Conservation (phyloP, 345 rosid genomes). For the Gossypium rotundifolium region DNA sequence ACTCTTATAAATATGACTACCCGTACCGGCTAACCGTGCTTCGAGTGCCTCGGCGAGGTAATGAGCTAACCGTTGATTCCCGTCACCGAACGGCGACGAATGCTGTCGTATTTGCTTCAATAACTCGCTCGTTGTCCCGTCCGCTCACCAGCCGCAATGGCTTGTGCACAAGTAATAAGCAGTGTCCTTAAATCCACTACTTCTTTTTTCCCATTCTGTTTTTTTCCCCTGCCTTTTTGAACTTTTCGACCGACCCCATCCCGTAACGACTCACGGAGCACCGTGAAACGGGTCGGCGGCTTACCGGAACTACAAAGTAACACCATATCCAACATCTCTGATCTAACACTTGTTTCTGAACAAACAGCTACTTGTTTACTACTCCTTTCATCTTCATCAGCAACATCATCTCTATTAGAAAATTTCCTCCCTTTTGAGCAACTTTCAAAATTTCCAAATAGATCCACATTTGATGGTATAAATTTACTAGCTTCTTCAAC, state of each 20-base stretch:
- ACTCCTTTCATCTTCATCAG: constrained; percentile 62
- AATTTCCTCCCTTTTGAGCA: constrained; percentile 46
- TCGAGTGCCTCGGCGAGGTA: constrained; percentile 81
- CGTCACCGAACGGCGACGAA: constrained; percentile 80
- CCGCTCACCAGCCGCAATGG: constrained; percentile 66
- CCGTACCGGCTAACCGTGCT: constrained; percentile 75
- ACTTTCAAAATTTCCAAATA: constrained; percentile 32
- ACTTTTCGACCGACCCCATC: constrained; percentile 36
- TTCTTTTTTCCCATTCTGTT: constrained; percentile 47
- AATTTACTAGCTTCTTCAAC: constrained; percentile 71
- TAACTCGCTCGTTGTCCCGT: constrained; percentile 59
- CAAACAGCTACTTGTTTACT: constrained; percentile 63
- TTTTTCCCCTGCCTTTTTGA: constrained; percentile 41
- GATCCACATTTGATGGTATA: constrained; percentile 42
- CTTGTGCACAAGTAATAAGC: constrained; percentile 76
- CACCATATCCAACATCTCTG: constrained; percentile 64
- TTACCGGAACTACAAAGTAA: constrained; percentile 43
- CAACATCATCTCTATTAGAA: constrained; percentile 35
- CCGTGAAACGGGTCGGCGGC: constrained; percentile 26
- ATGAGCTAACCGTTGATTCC: constrained; percentile 78
- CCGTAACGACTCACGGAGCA: constrained; percentile 54
- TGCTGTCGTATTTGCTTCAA: constrained; percentile 76
- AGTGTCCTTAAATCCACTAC: constrained; percentile 82
- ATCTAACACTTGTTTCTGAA: constrained; percentile 46
- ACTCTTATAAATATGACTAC: constrained; percentile 61